Evolutionary conservation across 202 grass and related monocot species (phyloP), one percentile per base, ranked within the genome.

Genomic region (Eragrostis tef): DNA sequence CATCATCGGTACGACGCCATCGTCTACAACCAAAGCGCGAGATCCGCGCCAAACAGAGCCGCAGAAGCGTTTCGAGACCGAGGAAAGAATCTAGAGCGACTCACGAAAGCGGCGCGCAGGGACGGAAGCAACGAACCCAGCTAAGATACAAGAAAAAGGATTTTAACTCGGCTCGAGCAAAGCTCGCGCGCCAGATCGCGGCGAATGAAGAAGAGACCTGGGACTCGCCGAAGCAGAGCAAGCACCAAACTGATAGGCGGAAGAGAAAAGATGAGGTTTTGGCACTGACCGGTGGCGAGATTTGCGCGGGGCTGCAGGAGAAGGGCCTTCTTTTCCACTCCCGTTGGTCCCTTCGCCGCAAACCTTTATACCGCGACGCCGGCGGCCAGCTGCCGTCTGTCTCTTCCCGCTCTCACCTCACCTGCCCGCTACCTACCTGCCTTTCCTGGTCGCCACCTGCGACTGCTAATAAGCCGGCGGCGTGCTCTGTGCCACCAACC

Each of bases 321-420:
- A n/a, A n/a, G n/a, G n/a, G n/a, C n/a, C 34, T 39, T 4, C 34
- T 39, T 39, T 39, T 39, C 34, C 34, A 39, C 34, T 39, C 34
- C 34, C 34, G 34, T 59, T 11, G 56, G 56, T 25, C 56, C 9
- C 22, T 59, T 24, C 22, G 58, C 58, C 58, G 58, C 5, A 24
- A 22, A 24, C 22, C 27, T 85, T 61, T 89, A 88, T 88, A 86
- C 83, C 50, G 67, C 79, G 73, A 24, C 73, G 31, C 19, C 73
- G 73, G 64, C 77, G 69, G 29, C 83, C n/a, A 51, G 34, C 34
- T 4, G 12, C 2, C 14, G 1, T 34, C 6, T 29, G 54, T 24
- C n/a, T 1, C 22, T 15, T 56, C 41, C 64, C 71, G 57, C 51
- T 71, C 80, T 43, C 70, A 6, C 63, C 15, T 63, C 41, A 72